These are phyloP conservation scores for Sporothrix mexicana DNA, from an alignment of 2,329 filamentous ascomycete species.

Conservation along the genomic window DNA sequence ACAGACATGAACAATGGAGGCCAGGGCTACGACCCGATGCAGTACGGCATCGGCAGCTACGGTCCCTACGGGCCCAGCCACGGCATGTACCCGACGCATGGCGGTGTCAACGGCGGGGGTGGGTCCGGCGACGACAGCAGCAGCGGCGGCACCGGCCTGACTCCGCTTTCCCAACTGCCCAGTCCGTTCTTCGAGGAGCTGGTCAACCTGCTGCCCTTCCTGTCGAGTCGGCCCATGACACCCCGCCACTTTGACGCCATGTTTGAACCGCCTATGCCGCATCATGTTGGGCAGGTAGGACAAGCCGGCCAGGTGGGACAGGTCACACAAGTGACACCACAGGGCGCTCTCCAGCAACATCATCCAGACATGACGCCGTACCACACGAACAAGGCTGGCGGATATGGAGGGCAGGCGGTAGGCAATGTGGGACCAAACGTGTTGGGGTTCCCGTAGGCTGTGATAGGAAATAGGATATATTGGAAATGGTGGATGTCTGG, in stretches of 20 bases:
- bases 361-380: not conserved
- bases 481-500: not conserved
- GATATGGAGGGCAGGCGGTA: not conserved
- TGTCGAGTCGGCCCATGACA: not conserved
- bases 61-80: not conserved
- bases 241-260: not conserved
- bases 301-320: not conserved
- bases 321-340: not conserved
- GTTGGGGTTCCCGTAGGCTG: not conserved
- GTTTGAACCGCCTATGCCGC: not conserved
- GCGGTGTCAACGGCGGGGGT: not conserved
- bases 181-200: not conserved
- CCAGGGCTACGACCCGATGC: not conserved
- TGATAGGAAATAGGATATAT: not conserved
- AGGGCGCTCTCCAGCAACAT: not conserved
- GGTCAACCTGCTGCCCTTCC: not conserved
- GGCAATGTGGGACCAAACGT: not conserved
- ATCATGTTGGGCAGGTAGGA: not conserved
- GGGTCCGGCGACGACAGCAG: not conserved
- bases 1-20: not conserved
- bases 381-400: not conserved
- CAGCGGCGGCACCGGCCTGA: not conserved
- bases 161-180: not conserved
- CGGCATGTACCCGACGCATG: conserved; percentile 1
- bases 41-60: not conserved